These are phyloP conservation scores for Zygosaccharomyces sapae DNA, from an alignment of 1,139 yeast species.

Conservation along the genomic window DNA sequence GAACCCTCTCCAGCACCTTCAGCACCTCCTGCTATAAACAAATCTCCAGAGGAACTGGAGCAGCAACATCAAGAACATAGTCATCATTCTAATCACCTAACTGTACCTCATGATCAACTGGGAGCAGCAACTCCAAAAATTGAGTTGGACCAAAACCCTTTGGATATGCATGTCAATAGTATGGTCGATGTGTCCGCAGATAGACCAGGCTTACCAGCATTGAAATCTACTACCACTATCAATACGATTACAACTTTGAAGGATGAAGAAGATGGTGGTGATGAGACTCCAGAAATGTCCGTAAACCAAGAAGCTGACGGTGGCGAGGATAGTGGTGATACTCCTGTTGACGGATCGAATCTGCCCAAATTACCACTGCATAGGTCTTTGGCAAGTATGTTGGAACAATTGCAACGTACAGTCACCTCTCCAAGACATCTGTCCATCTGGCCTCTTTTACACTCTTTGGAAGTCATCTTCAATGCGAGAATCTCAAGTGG, in stretches of 20 bases:
- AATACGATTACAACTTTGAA: constrained; percentile 14
- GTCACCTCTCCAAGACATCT: constrained; percentile 49
- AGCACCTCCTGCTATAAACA: not conserved
- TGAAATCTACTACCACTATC: constrained; percentile 12
- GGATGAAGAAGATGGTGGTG: constrained; percentile 9
- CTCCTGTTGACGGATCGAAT: constrained; percentile 8
- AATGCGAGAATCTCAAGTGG: constrained; percentile 69
- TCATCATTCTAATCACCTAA: constrained; percentile 1
- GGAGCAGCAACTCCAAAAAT: constrained; percentile 11
- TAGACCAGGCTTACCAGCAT: constrained; percentile 9
- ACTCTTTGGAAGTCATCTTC: constrained; percentile 70
- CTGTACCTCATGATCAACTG: not conserved
- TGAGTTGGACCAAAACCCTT: constrained; percentile 11
- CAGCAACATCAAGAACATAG: not conserved
- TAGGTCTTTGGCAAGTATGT: constrained; percentile 50
- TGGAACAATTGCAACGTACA: constrained; percentile 61
- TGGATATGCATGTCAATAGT: constrained; percentile 12
- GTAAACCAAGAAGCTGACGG: constrained; percentile 10
- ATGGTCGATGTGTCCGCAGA: constrained; percentile 7
- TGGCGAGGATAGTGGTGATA: constrained; percentile 9
- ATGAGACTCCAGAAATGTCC: constrained; percentile 13
- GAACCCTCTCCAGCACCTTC: not conserved
- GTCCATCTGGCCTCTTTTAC: constrained; percentile 76
- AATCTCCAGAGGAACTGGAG: not conserved
- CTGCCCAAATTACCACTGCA: constrained; percentile 48